Evolutionary conservation across 805 yeast species (phyloP).

Genomic region (Yarrowia keelungensis): DNA sequence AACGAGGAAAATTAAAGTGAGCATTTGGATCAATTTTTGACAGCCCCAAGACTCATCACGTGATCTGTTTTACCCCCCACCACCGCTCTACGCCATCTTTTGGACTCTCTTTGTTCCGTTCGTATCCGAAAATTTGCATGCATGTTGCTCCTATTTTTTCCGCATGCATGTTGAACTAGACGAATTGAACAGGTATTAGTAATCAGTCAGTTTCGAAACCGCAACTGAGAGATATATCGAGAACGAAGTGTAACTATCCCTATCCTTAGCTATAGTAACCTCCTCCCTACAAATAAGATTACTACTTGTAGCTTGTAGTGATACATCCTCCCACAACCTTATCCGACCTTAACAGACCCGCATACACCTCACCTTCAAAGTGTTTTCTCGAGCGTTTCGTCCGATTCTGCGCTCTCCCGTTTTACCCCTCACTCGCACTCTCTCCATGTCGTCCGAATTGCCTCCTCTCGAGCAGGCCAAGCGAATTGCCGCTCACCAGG

Average conservation of each 20-base stretch:
- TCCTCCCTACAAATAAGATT: too few relatives aligned
- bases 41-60: too few relatives aligned
- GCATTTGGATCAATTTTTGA: too few relatives aligned
- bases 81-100: too few relatives aligned
- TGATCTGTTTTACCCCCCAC: too few relatives aligned
- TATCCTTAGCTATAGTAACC: too few relatives aligned
- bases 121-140: slow-evolving; percentile 8
- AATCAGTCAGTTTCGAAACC: not conserved
- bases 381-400: slow-evolving; percentile 8
- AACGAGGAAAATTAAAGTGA: too few relatives aligned
- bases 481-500: slow-evolving; percentile 85
- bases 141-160: slow-evolving; percentile 24
- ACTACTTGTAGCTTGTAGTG: too few relatives aligned
- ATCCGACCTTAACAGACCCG: not conserved
- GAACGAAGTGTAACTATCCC: not conserved
- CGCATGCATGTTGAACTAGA: not conserved
- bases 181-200: too few relatives aligned
- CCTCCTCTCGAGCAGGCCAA: slow-evolving; percentile 76
- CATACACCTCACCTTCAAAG: not conserved
- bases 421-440: not conserved
- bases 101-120: not conserved
- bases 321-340: too few relatives aligned
- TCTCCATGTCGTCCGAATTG: slow-evolving; percentile 17
- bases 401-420: not conserved
- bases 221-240: not conserved